Evolutionary conservation across 2,329 filamentous ascomycete species (phyloP).

Genomic region (Elsinoe australis): DNA sequence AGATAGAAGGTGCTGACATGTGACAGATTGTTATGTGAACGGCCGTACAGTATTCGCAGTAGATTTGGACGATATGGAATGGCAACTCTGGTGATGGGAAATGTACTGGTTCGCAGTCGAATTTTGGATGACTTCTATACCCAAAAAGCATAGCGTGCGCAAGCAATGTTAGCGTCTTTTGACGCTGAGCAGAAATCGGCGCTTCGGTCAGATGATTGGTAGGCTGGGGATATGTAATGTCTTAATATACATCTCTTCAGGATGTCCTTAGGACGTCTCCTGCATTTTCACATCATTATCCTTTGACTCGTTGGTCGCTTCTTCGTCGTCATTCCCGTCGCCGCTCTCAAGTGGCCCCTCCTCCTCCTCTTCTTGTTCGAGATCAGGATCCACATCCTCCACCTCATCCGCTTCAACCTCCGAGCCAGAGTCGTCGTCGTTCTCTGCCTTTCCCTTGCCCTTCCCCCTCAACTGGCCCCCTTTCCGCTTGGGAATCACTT

Average conservation of each 20-base stretch:
- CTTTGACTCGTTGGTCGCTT: background rate
- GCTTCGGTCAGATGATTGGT: no score
- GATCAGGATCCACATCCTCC: constrained; percentile 19
- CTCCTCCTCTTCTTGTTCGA: constrained; percentile 3
- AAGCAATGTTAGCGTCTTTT: background rate
- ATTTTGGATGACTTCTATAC: constrained; percentile 6
- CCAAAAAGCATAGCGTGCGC: constrained; percentile 13
- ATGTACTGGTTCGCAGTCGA: no score
- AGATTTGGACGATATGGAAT: no score
- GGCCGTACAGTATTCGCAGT: no score
- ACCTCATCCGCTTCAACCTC: constrained; percentile 16
- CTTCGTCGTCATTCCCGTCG: constrained; percentile 12
- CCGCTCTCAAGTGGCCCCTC: no score
- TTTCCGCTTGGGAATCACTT: constrained; percentile 85
- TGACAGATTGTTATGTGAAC: constrained; percentile 14
- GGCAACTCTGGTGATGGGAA: no score
- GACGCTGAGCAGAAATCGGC: no score
- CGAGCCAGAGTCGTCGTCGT: constrained; percentile 19
- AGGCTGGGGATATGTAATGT: constrained; percentile 1
- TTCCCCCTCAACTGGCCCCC: constrained; percentile 57
- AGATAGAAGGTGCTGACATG: background rate
- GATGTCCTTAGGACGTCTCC: background rate
- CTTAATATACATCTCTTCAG: background rate
- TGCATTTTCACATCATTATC: no score
- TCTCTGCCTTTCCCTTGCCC: constrained; percentile 19